Base-by-base conservation (phyloP, 495 filamentous ascomycete genomes). In the Penicillium simplicissimum region DNA sequence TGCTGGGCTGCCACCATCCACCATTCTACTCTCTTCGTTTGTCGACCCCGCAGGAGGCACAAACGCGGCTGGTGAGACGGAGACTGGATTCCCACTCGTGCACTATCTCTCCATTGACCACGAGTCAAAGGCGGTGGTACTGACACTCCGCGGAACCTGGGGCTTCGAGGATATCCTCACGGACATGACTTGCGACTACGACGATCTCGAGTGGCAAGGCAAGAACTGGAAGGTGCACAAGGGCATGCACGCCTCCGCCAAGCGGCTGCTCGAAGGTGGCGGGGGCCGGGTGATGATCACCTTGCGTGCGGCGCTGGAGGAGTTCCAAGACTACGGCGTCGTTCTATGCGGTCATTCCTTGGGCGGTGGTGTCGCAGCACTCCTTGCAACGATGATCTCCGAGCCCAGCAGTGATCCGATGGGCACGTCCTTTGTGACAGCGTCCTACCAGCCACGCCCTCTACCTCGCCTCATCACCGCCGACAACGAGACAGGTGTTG, bases 171-270 rank as follows among this genome's bases (percentile, higher is more conserved):
- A 93, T 63, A 84, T 92, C 13, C 80, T 93, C 15, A 90, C 89
- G 11, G 90, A 93, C 64, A 86, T 92, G 83, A 89, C 88, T 36
- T 93, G 90, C 69, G 90, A 92, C 57, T 93, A 90, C 59, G 89
- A 91, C 62, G 84, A 88, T 52, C 80, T 93, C 0, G 62, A 79
- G 34, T 89, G 88, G 82, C 83, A 87, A 52, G 88, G 87, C 14
- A 84, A 79, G 52, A 69, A 69, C 3, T 92, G 91, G 75, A 87
- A 88, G 55, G 89, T 92, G 0, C 90, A 93, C 74, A 92, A 91
- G 68, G 90, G 90, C n/a, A 90, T 93, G 65, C 86, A 90, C 63
- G 89, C 90, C 13, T 92, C 89, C 4, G 90, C 90, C 3, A 79
- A 84, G 25, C 82, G 89, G 7, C 78, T 93, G 1, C 77, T 93